phyloP scores from a whole-genome alignment of 768 basidiomycete genomes.

The Naganishia randhawae region DNA sequence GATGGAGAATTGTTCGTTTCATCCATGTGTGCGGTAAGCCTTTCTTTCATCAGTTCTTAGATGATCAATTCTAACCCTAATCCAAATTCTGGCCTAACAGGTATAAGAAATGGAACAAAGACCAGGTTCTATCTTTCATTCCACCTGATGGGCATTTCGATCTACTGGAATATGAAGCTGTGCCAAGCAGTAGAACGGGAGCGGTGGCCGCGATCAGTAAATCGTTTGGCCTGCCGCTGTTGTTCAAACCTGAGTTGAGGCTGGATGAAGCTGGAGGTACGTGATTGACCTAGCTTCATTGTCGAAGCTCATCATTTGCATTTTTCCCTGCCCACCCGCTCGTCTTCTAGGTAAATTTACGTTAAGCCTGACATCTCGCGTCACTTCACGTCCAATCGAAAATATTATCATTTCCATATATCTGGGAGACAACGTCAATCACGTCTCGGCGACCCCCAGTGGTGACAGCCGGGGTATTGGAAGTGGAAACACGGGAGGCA shows the following conservation, averaged over 20 bases:
- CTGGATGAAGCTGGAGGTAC: conserved; percentile 54
- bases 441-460: conserved; percentile 67
- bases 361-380: conserved; percentile 41
- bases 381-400: conserved; percentile 60
- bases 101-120: conserved; percentile 71
- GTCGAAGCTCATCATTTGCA: neutral
- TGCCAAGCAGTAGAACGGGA: conserved; percentile 58
- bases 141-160: conserved; percentile 88
- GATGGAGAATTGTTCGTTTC: conserved; percentile 77
- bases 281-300: conserved; percentile 3
- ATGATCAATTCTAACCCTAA: conserved; percentile 16
- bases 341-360: conserved; percentile 46
- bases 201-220: conserved; percentile 30
- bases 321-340: conserved; percentile 53
- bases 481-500: conserved; percentile 23
- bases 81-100: conserved; percentile 57
- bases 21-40: conserved; percentile 80
- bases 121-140: conserved; percentile 78
- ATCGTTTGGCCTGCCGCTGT: conserved; percentile 31
- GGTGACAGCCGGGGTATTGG: conserved; percentile 35
- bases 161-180: conserved; percentile 65
- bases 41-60: neutral
- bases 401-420: conserved; percentile 67
- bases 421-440: conserved; percentile 69
- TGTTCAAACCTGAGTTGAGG: conserved; percentile 45